Conservation (phyloP, 2,329 filamentous ascomycete species). For the Chrysoporthe austroafricana region DNA sequence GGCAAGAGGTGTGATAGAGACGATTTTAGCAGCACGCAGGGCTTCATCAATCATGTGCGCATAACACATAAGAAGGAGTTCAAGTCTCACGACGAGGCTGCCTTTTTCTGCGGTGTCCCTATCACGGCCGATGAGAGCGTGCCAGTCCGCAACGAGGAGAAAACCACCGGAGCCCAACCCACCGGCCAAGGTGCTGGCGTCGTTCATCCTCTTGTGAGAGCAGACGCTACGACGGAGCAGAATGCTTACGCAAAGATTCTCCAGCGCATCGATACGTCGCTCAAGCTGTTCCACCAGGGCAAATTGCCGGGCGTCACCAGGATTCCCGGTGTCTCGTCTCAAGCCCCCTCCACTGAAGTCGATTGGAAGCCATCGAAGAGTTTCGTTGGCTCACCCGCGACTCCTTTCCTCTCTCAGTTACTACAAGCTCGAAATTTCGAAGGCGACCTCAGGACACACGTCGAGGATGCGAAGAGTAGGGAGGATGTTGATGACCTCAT, state of each 20-base stretch:
- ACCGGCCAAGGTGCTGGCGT: conserved; percentile 45
- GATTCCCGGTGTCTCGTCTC: conserved; percentile 43
- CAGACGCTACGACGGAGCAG: conserved; percentile 57
- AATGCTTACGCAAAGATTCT: conserved; percentile 56
- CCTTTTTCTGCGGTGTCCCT: conserved; percentile 81
- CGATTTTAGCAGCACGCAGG: conserved; percentile 94
- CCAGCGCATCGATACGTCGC: conserved; percentile 57
- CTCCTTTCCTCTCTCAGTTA: conserved; percentile 69
- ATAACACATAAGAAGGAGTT: conserved; percentile 93
- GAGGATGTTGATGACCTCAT: conserved; percentile 53
- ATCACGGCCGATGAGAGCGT: conserved; percentile 70
- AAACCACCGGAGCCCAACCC: conserved; percentile 35
- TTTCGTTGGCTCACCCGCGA: conserved; percentile 61
- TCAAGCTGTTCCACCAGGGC: conserved; percentile 56
- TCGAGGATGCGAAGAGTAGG: conserved; percentile 62
- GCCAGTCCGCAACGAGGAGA: conserved; percentile 50
- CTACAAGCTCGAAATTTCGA: conserved; percentile 65
- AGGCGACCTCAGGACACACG: conserved; percentile 61
- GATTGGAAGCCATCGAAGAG: conserved; percentile 36
- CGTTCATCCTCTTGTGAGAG: conserved; percentile 65
- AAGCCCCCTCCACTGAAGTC: conserved; percentile 31
- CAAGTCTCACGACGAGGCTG: conserved; percentile 94
- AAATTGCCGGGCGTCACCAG: conserved; percentile 53
- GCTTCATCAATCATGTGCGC: conserved; percentile 99
- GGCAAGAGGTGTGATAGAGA: conserved; percentile 78